Percentiles rank a stretch among this genome's conserved stretches.
phyloP scores from a whole-genome alignment of 805 yeast species.

The Saccharomyces eubayanus region DNA sequence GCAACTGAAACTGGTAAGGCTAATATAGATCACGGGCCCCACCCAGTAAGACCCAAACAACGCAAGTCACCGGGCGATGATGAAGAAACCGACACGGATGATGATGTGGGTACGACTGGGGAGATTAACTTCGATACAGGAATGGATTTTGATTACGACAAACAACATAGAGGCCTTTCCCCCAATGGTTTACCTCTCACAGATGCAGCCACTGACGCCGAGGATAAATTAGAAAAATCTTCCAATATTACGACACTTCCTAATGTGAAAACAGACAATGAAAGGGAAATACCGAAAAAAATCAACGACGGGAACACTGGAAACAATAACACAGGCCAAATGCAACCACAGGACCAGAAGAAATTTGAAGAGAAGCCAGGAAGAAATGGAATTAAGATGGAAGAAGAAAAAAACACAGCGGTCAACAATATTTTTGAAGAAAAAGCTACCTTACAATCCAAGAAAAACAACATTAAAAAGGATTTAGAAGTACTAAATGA shows the following conservation, averaged over 20 bases:
- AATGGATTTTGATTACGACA: constrained; percentile 30
- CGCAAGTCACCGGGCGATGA: constrained; percentile 4
- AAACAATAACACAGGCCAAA: background rate
- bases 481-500: constrained; percentile 26
- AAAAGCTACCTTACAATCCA: constrained; percentile 24
- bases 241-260: background rate
- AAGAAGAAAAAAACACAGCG: constrained; percentile 1
- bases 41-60: background rate
- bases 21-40: background rate
- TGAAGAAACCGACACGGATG: constrained; percentile 32
- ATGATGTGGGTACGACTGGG: constrained; percentile 21
- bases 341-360: background rate
- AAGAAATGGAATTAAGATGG: constrained; percentile 1
- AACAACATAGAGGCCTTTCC: constrained; percentile 17
- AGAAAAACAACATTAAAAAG: constrained; percentile 27
- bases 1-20: background rate
- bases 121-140: constrained; percentile 25
- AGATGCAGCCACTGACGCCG: constrained; percentile 8
- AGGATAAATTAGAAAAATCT: background rate
- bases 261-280: background rate
- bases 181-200: background rate
- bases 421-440: constrained; percentile 27
- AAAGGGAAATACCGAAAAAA: background rate
- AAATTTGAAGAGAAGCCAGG: background rate
- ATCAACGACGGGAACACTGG: background rate